Conservation (phyloP, 305 asterid genomes). For the Fraxinus floribunda region DNA sequence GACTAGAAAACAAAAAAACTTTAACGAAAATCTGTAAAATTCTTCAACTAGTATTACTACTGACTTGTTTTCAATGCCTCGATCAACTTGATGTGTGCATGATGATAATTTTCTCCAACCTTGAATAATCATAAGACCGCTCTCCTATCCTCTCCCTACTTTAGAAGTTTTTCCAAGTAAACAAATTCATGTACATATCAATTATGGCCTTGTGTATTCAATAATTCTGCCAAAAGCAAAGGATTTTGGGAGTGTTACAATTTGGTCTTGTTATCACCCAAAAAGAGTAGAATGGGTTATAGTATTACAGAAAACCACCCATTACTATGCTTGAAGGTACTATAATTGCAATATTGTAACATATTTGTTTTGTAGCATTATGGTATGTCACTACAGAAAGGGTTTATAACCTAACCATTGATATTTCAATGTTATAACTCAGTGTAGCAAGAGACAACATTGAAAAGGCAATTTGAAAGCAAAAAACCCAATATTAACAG, state of each 20-base stretch:
- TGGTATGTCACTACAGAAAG: neutral
- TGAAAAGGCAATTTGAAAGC: neutral
- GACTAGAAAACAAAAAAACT: neutral
- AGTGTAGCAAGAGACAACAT: neutral
- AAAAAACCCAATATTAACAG: neutral
- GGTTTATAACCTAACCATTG: neutral
- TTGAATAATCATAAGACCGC: neutral
- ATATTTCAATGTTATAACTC: neutral
- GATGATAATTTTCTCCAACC: neutral
- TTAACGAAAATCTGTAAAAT: neutral
- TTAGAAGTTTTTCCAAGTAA: neutral
- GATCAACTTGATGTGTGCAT: neutral
- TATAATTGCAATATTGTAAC: neutral
- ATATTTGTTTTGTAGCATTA: neutral
- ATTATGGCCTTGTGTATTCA: neutral
- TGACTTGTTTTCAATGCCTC: neutral
- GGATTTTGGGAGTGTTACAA: neutral
- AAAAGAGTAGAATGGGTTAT: neutral
- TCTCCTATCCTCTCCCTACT: neutral
- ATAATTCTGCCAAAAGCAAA: neutral
- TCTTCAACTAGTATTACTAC: neutral
- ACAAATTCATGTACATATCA: neutral
- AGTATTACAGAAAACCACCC: neutral
- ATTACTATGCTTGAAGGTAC: neutral
- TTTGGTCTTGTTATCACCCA: neutral